These are phyloP conservation scores for Brassica carinata DNA, from an alignment of 345 rosid species.

Conservation along the genomic window DNA sequence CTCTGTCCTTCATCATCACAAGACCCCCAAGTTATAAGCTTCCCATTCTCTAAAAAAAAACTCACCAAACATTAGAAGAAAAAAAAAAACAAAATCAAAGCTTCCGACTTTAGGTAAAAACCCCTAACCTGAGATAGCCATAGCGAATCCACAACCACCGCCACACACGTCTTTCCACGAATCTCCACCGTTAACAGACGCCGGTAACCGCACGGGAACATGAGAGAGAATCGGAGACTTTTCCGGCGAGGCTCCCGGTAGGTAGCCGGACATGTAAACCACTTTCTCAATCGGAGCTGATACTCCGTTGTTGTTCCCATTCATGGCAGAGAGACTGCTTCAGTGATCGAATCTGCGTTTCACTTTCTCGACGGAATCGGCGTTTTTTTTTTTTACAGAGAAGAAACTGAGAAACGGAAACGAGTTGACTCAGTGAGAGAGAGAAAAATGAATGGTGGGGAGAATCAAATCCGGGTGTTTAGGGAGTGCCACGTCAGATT, in stretches of 20 bases:
- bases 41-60: conserved; percentile 61
- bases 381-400: not conserved
- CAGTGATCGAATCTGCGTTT: not conserved
- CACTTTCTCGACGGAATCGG: not conserved
- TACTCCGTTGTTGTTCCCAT: conserved; percentile 35
- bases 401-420: not conserved
- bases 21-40: conserved; percentile 86
- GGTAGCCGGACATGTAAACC: conserved; percentile 77
- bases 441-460: not conserved
- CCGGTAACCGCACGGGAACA: conserved; percentile 41
- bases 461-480: not conserved
- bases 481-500: not conserved
- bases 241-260: conserved; percentile 67
- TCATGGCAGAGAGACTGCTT: conserved; percentile 27
- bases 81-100: not conserved
- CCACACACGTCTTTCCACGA: conserved; percentile 76
- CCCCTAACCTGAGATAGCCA: conserved; percentile 76
- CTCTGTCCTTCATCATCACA: conserved; percentile 76
- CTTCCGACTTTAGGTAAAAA: not conserved
- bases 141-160: conserved; percentile 88
- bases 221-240: conserved; percentile 67
- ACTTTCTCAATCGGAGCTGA: conserved; percentile 40
- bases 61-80: not conserved
- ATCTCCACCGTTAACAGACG: conserved; percentile 39
- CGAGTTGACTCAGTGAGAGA: not conserved